phyloP scores from a whole-genome alignment of 1,284 basidiomycete species.

The Hemileccinum hortonii region DNA sequence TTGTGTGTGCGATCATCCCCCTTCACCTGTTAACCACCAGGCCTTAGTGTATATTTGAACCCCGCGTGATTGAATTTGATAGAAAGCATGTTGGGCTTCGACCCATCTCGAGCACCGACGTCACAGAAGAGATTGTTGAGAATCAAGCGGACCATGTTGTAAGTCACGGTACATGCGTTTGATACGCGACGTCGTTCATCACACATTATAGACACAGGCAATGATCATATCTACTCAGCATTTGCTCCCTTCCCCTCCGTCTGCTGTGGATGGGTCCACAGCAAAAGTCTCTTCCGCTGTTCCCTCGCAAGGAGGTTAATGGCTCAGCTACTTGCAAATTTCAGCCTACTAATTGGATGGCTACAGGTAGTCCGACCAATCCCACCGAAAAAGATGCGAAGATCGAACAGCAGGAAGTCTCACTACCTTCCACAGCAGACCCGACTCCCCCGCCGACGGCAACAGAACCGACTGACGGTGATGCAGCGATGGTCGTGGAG shows the following conservation, averaged over 20 bases:
- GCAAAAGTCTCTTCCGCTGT: conserved; percentile 19
- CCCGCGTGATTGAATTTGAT: conserved; percentile 87
- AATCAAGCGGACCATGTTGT: conserved; percentile 64
- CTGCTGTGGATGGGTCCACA: conserved; percentile 22
- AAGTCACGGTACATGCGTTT: conserved; percentile 26
- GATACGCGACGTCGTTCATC: conserved; percentile 2
- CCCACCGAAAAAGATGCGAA: conserved; percentile 28
- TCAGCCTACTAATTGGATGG: not conserved
- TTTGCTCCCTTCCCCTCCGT: conserved; percentile 47
- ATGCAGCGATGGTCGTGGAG: conserved; percentile 48
- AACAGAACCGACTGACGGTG: conserved; percentile 28
- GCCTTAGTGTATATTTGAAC: conserved; percentile 84
- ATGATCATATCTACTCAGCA: conserved; percentile 88
- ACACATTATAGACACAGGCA: conserved; percentile 62
- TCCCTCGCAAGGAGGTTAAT: conserved; percentile 30
- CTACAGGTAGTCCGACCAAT: conserved; percentile 27
- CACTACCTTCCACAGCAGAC: conserved; percentile 35
- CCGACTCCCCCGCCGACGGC: conserved; percentile 30
- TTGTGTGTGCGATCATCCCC: conserved; percentile 21
- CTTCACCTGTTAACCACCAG: conserved; percentile 5
- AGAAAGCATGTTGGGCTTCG: conserved; percentile 60
- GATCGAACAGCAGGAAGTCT: conserved; percentile 36
- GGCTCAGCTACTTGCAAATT: not conserved
- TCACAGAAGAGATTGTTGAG: conserved; percentile 73
- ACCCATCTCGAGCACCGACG: conserved; percentile 50